Base-by-base conservation (phyloP, 2,329 filamentous ascomycete genomes). In the Penicillium sclerotiorum region DNA sequence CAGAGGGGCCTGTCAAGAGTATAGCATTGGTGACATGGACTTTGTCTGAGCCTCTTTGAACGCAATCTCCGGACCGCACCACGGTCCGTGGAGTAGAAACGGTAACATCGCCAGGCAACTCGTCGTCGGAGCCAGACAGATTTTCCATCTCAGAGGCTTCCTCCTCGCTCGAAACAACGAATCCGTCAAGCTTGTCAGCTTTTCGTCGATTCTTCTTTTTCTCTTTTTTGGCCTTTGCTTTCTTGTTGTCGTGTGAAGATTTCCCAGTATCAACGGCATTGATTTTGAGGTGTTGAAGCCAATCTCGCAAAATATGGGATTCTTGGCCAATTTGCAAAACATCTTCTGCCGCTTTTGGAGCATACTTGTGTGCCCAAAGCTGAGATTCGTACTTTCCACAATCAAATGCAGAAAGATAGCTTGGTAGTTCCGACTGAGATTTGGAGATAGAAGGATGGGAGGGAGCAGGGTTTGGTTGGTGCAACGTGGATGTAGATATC, bases 1-100 rank as follows among this genome's bases (percentile, higher is more conserved):
- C 94, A 58, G 89, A 80, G 2, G 93, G 90, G 0, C 94, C 94
- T 63, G 90, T 96, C 25, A 99, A 78, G 7, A 99, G 76, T n/a
- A 96, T 82, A 0, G 87, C 83, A 70, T 96, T 96, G 70, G 73
- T 53, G 68, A 73, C 49, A 77, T 78, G 9, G 81, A 82, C 61
- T 77, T 83, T 67, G 74, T 82, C 39, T 55, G 22, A 47, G 44
- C 54, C 52, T 40, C 49, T 44, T 41, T 53, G 75, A 60, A 48
- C 75, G 64, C 38, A 70, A 61, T 70, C 68, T n/a, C 69, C 72
- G 11, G 67, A 62, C 49, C 73, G 67, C n/a, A 78, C 65, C 11
- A 76, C 64, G 2, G 76, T 76, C 52, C 62, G 64, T 42, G 66
- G 70, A 6, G 59, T 53, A 15, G 64, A 63, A 57, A 68, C 45